Conservation (phyloP, 495 filamentous ascomycete species). For the Hypoxylon fragiforme region DNA sequence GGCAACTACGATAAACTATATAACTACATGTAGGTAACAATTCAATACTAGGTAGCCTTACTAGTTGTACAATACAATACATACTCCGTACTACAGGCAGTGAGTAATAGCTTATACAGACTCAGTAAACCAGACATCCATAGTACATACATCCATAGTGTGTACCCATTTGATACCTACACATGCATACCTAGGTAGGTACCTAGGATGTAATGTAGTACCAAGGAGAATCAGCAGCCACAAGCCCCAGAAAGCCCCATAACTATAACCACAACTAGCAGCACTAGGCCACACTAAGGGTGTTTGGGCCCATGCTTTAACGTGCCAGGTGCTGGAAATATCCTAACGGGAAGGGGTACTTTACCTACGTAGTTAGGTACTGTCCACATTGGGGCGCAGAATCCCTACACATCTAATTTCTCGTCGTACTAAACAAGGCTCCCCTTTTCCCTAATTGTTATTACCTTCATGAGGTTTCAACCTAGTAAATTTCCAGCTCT, state of each 20-base stretch:
- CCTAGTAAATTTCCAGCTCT: conserved; percentile 40
- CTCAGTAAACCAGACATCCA: too few species aligned
- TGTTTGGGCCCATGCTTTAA: conserved; percentile 24
- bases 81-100: neutral
- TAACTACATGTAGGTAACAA: neutral
- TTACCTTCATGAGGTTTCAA: conserved; percentile 38
- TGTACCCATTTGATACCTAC: neutral
- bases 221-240: conserved; percentile 15
- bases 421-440: conserved; percentile 43
- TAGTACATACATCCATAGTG: too few species aligned
- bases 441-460: conserved; percentile 43
- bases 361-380: too few species aligned
- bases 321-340: neutral
- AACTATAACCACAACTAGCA: conserved; percentile 24
- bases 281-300: conserved; percentile 19
- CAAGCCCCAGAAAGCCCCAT: conserved; percentile 19
- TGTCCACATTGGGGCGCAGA: conserved; percentile 37
- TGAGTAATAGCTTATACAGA: too few species aligned
- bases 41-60: neutral
- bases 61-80: neutral
- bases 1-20: neutral
- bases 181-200: too few species aligned
- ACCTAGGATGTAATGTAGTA: conserved; percentile 10
- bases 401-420: conserved; percentile 43
- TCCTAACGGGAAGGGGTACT: neutral